Base-by-base conservation (phyloP, 352 stramenopile species). In the Phytophthora sp. region DNA sequence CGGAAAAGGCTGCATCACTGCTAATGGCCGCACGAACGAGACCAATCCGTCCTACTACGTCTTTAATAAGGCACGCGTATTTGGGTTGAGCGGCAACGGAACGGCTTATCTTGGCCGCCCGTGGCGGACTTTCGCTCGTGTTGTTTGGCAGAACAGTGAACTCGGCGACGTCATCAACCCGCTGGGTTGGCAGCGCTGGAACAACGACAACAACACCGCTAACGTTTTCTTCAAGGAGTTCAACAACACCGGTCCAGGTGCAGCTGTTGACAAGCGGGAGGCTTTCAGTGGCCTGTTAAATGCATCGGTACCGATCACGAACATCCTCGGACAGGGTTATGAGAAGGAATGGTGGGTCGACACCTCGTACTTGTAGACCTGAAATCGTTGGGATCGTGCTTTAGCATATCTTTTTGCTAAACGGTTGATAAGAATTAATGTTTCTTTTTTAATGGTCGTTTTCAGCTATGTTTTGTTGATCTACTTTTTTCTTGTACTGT, bases 201-300 rank as follows among this genome's bases (percentile, higher is more conserved):
- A 51, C n/a, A 44, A 46, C 12, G 45, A 58, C 35, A 46, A 43
- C 12, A 43, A 52, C 45, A 52, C 45, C 1, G 20, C 15, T 4
- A 43, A 65, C 24, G 35, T 65, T 1, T 52, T 20, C 21, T 65
- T 48, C 21, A 43, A 45, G 37, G 55, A 64, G 12, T 64, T 57
- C 45, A 57, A 64, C 23, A 64, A 64, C 46, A 28, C 27, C 26
- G 54, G 54, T 3, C 41, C 54, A 0, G 45, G 55, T 63, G 35
- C 55, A 10, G 34, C 32, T 45, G 43, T 20, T 12, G 41, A 54
- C 11, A 54, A 60, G 30, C 27, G 58, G 9, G 58, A 55, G 18
- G 26, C 31, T 12, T 66, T 54, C 8, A 61, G 58, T 21, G 42
- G 41, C 50, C 39, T 61, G 5, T 6, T 60, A 4, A 24, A 24